Evolutionary conservation across 148 eudicot genomes (phyloP).

Genomic region (Amaranthus cruentus): DNA sequence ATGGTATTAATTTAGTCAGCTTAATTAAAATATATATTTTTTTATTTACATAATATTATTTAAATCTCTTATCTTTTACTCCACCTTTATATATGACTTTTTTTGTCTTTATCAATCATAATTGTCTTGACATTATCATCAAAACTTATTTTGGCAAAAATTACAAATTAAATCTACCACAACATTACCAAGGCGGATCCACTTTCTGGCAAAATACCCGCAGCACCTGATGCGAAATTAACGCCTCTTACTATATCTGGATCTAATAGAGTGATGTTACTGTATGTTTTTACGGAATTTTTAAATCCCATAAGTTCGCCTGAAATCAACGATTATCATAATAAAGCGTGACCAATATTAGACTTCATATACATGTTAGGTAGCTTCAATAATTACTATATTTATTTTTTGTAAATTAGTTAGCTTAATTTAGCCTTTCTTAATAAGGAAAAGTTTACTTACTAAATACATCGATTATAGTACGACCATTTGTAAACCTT

Average conservation of each 20-base stretch:
- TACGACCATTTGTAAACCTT: constrained; percentile 25
- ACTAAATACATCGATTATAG: constrained; percentile 13
- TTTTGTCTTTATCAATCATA: too few relatives aligned
- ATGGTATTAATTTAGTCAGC: not conserved
- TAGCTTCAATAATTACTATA: too few relatives aligned
- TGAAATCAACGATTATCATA: not conserved
- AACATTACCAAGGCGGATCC: constrained; percentile 46
- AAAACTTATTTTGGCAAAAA: too few relatives aligned
- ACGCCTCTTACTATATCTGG: constrained; percentile 46
- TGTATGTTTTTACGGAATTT: constrained; percentile 35
- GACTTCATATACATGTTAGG: too few relatives aligned
- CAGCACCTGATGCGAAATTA: constrained; percentile 59
- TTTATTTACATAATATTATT: not conserved
- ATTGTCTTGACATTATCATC: too few relatives aligned
- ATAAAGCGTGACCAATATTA: too few relatives aligned
- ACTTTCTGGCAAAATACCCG: constrained; percentile 57
- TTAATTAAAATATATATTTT: not conserved
- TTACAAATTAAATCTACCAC: too few relatives aligned
- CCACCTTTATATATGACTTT: too few relatives aligned
- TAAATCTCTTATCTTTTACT: not conserved
- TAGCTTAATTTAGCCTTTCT: too few relatives aligned
- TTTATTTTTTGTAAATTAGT: too few relatives aligned
- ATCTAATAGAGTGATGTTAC: constrained; percentile 24
- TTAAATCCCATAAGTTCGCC: constrained; percentile 48
- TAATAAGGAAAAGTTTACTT: not conserved